Evolutionary conservation across 345 rosid genomes (phyloP).

Genomic region (Noccaea caerulescens): DNA sequence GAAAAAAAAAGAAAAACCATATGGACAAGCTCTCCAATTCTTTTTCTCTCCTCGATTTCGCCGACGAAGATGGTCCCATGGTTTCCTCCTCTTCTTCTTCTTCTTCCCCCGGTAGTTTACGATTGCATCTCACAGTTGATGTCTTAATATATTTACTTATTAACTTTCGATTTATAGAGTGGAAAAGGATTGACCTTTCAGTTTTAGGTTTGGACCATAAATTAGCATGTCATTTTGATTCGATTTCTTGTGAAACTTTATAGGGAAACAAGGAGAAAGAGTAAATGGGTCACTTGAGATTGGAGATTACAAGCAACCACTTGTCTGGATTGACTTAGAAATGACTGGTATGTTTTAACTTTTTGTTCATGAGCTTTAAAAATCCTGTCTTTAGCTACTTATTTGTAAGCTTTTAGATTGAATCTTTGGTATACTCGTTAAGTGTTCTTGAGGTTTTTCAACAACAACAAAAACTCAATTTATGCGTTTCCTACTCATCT

Average conservation of each 20-base stretch:
- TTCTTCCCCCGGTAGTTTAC: conserved; percentile 28
- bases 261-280: conserved; percentile 27
- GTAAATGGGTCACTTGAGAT: conserved; percentile 29
- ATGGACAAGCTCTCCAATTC: conserved; percentile 48
- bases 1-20: background rate
- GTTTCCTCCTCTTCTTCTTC: conserved; percentile 31
- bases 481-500: too few species aligned
- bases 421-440: background rate
- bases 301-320: conserved; percentile 63
- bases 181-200: conserved; percentile 6
- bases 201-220: background rate
- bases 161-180: background rate
- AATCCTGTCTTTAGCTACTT: background rate
- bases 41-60: conserved; percentile 44
- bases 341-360: conserved; percentile 70
- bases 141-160: background rate
- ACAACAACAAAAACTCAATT: too few species aligned
- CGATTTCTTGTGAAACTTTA: conserved; percentile 2
- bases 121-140: background rate
- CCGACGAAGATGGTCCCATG: conserved; percentile 44
- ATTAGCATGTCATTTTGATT: background rate
- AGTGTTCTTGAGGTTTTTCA: background rate
- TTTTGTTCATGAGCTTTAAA: background rate
- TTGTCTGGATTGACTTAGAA: conserved; percentile 95
- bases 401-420: background rate